Evolutionary conservation across 1,284 basidiomycete genomes (phyloP).

Genomic region (Lentinula novae-zelandiae): DNA sequence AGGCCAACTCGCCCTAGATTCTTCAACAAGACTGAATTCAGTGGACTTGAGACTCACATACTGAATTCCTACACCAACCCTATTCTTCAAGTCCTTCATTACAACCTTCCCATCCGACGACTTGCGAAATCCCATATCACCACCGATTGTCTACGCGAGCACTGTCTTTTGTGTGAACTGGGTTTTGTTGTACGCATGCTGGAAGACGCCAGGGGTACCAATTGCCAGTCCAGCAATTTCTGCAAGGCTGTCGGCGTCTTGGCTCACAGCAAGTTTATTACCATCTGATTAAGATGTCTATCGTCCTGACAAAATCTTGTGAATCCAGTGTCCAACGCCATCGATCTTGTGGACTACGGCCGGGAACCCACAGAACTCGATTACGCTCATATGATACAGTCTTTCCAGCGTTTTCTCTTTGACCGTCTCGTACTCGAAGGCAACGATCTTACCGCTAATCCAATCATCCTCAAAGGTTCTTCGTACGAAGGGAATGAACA

Average conservation of each 20-base stretch:
- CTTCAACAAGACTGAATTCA: conserved; percentile 87
- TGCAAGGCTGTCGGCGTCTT: conserved; percentile 86
- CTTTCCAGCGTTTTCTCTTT: conserved; percentile 91
- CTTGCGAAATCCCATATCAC: conserved; percentile 92
- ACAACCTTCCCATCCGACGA: conserved; percentile 72
- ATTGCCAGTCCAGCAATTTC: conserved; percentile 97
- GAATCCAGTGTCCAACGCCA: conserved; percentile 60
- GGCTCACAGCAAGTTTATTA: conserved; percentile 58
- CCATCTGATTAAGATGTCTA: neutral
- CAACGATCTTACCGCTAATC: conserved; percentile 60
- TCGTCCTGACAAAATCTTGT: neutral
- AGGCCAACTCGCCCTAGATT: conserved; percentile 49
- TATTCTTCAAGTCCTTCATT: conserved; percentile 88
- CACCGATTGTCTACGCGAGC: conserved; percentile 81
- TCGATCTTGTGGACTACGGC: conserved; percentile 90
- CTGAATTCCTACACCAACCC: conserved; percentile 97
- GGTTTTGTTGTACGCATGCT: conserved; percentile 96
- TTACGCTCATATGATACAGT: conserved; percentile 89
- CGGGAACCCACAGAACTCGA: conserved; percentile 67
- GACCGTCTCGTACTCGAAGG: conserved; percentile 76
- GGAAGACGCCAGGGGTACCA: conserved; percentile 89
- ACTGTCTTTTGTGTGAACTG: conserved; percentile 93
- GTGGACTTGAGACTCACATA: conserved; percentile 96
- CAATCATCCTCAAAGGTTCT: conserved; percentile 39
- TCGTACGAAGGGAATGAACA: conserved; percentile 21